These are phyloP conservation scores for Stereocaulon alpinum DNA, from an alignment of 495 filamentous ascomycete species.

Conservation along the genomic window DNA sequence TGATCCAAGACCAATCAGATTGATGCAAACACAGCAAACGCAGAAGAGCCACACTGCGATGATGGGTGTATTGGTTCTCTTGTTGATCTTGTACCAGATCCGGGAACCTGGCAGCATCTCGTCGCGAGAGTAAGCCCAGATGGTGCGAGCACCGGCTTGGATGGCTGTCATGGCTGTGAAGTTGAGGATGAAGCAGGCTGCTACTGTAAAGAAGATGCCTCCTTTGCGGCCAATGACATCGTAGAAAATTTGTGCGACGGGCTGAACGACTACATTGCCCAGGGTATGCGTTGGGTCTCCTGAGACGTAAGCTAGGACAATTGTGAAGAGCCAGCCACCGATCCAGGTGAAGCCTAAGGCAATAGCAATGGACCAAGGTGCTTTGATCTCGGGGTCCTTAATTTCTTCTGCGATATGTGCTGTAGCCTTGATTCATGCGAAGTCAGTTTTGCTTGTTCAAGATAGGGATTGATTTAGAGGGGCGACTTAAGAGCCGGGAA, in stretches of 20 bases:
- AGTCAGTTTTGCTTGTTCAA: no score
- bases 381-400: constrained; percentile 45
- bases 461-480: no score
- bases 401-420: constrained; percentile 57
- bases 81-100: constrained; percentile 45
- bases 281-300: constrained; percentile 41
- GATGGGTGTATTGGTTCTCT: constrained; percentile 46
- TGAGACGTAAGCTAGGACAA: constrained; percentile 53
- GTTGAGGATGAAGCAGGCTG: constrained; percentile 47
- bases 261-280: constrained; percentile 39
- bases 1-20: constrained; percentile 52
- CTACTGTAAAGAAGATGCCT: constrained; percentile 51
- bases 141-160: constrained; percentile 49
- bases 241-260: constrained; percentile 56
- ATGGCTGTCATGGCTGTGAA: constrained; percentile 53
- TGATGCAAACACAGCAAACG: constrained; percentile 47
- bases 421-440: constrained; percentile 19
- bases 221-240: constrained; percentile 47
- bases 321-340: constrained; percentile 51
- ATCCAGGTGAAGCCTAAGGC: constrained; percentile 53
- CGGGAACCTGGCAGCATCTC: constrained; percentile 44
- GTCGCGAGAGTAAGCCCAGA: constrained; percentile 54
- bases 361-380: constrained; percentile 49
- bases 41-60: constrained; percentile 52
- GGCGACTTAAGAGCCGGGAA: no score